These are phyloP conservation scores for Agroathelia rolfsii DNA, from an alignment of 1,284 basidiomycete species.

Conservation along the genomic window DNA sequence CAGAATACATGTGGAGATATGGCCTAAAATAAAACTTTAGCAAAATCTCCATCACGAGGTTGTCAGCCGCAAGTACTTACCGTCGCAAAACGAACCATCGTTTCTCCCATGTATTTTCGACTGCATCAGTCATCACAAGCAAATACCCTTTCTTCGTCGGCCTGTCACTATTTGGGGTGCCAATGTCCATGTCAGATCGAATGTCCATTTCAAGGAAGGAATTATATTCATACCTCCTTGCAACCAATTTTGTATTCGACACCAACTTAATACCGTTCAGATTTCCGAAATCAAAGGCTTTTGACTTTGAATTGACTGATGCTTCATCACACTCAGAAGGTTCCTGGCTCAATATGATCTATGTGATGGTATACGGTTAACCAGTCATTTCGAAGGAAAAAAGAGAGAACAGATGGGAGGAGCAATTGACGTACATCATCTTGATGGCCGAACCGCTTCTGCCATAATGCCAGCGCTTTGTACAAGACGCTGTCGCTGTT, in stretches of 20 bases:
- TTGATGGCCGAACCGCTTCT: conserved; percentile 67
- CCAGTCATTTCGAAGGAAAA: conserved; percentile 10
- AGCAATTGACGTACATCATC: conserved; percentile 47
- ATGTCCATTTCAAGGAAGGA: conserved; percentile 3
- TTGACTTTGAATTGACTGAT: conserved; percentile 29
- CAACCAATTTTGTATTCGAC: conserved; percentile 62
- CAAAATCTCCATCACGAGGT: background rate
- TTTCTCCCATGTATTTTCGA: conserved; percentile 72
- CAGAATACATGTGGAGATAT: conserved; percentile 81
- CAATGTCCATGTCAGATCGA: conserved; percentile 7
- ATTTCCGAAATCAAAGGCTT: conserved; percentile 29
- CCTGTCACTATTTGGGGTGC: conserved; percentile 59
- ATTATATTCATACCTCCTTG: conserved; percentile 45
- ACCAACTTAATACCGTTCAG: conserved; percentile 55
- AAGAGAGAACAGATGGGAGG: conserved; percentile 2
- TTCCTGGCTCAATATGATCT: conserved; percentile 74
- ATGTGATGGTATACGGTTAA: conserved; percentile 9
- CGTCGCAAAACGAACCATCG: conserved; percentile 85
- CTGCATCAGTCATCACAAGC: conserved; percentile 71
- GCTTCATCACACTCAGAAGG: conserved; percentile 42
- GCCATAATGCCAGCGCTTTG: conserved; percentile 71
- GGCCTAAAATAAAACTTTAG: conserved; percentile 42
- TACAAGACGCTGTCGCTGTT: conserved; percentile 53
- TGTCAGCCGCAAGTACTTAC: conserved; percentile 28
- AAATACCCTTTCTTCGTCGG: conserved; percentile 81